These are phyloP conservation scores for Aspergillus texensis DNA, from an alignment of 2,329 filamentous ascomycete species.

Conservation along the genomic window DNA sequence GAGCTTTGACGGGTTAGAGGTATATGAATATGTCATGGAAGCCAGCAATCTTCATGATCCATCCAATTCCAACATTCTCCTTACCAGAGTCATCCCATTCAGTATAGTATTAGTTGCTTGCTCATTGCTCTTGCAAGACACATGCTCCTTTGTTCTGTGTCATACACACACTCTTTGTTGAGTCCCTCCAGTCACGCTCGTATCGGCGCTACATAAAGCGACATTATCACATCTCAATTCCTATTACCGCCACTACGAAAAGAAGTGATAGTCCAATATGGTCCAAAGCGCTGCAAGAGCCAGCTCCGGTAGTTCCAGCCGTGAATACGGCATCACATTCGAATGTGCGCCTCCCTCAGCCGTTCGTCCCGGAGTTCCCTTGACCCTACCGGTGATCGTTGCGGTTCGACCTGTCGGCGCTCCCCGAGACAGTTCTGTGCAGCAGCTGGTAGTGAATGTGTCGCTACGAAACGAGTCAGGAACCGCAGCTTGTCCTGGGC, in stretches of 20 bases:
- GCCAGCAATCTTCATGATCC: not conserved
- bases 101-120: not conserved
- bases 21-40: constrained; percentile 1
- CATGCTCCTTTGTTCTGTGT: not conserved
- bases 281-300: constrained; percentile 14
- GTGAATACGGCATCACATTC: constrained; percentile 34
- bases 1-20: not conserved
- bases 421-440: constrained; percentile 22
- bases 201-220: not conserved
- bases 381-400: constrained; percentile 36
- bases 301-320: constrained; percentile 21
- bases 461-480: constrained; percentile 33
- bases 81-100: not conserved
- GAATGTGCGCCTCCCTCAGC: constrained; percentile 32
- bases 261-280: constrained; percentile 19
- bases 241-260: not conserved
- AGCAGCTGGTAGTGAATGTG: constrained; percentile 33
- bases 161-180: not conserved
- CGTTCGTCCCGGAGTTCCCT: constrained; percentile 28
- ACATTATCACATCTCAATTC: not conserved
- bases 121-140: not conserved
- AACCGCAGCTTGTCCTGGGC: constrained; percentile 20
- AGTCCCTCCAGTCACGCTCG: not conserved
- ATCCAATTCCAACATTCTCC: not conserved
- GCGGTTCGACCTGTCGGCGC: constrained; percentile 32